phyloP scores from a whole-genome alignment of 176 grass and related monocot species.

The barley (Hordeum vulgare) region DNA sequence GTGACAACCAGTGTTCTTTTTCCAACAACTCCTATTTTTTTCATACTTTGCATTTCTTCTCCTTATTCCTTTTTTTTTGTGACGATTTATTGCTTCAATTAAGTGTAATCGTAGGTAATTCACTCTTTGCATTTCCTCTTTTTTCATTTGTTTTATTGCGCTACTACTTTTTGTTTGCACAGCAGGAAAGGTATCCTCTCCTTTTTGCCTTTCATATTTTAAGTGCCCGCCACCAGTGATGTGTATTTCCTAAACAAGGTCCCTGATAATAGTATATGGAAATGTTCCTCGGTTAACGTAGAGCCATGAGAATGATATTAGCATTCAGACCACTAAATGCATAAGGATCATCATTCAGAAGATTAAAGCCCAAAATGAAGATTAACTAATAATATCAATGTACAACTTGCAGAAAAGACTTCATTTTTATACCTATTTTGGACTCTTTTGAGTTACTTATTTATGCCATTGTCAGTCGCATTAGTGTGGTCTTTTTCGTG shows the following conservation, averaged over 20 bases:
- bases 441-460: slow-evolving; percentile 1
- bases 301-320: neutral
- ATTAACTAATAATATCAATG: slow-evolving; percentile 5
- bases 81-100: slow-evolving; percentile 16
- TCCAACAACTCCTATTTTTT: neutral
- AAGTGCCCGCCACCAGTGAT: neutral
- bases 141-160: neutral
- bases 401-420: neutral
- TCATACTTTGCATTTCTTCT: neutral
- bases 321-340: neutral
- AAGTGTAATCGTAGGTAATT: neutral
- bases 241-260: slow-evolving; percentile 16
- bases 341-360: neutral
- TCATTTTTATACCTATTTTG: neutral
- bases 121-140: neutral
- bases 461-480: neutral
- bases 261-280: neutral
- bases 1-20: slow-evolving; percentile 15
- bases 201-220: slow-evolving; percentile 16
- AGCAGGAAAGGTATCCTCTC: slow-evolving; percentile 22
- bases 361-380: slow-evolving; percentile 7
- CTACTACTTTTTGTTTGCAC: neutral
- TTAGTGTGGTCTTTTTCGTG: neutral
- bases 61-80: neutral
- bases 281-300: neutral